phyloP scores from a whole-genome alignment of 352 stramenopile species.

The Phytophthora rubi region DNA sequence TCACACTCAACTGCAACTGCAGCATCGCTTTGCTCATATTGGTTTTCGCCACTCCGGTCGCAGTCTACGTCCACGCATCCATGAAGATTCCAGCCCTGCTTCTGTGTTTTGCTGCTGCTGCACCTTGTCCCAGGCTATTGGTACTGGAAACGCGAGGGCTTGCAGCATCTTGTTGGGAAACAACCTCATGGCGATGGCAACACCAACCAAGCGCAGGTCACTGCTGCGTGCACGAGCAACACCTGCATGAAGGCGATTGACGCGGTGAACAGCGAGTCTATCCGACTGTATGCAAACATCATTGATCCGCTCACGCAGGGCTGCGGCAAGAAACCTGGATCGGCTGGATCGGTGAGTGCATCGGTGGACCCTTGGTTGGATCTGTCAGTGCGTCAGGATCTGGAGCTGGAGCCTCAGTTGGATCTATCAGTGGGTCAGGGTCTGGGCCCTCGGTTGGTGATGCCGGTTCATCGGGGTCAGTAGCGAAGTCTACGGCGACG shows the following conservation, averaged over 20 bases:
- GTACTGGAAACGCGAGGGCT: constrained; percentile 28
- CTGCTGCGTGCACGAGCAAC: constrained; percentile 38
- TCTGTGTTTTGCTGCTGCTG: background rate
- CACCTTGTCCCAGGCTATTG: constrained; percentile 33
- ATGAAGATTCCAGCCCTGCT: constrained; percentile 31
- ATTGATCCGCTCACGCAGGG: constrained; percentile 29
- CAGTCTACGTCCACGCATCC: background rate
- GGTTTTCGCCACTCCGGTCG: constrained; percentile 8
- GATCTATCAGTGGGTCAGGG: too few species aligned
- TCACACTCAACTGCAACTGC: background rate
- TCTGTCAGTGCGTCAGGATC: background rate
- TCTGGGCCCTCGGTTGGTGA: constrained; percentile 16
- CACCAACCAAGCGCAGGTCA: constrained; percentile 36
- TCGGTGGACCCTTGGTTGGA: too few species aligned
- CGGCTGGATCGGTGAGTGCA: background rate
- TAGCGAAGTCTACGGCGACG: background rate
- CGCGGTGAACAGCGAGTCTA: constrained; percentile 3
- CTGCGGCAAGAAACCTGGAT: constrained; percentile 24
- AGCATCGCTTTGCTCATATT: constrained; percentile 15
- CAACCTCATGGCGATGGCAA: constrained; percentile 34
- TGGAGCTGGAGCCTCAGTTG: background rate
- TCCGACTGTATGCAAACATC: constrained; percentile 36
- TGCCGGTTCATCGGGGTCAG: constrained; percentile 14
- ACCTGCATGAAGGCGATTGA: constrained; percentile 37
- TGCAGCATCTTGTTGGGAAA: constrained; percentile 43